phyloP scores from a whole-genome alignment of 805 yeast genomes.

The Hermanozyma aechmeae region DNA sequence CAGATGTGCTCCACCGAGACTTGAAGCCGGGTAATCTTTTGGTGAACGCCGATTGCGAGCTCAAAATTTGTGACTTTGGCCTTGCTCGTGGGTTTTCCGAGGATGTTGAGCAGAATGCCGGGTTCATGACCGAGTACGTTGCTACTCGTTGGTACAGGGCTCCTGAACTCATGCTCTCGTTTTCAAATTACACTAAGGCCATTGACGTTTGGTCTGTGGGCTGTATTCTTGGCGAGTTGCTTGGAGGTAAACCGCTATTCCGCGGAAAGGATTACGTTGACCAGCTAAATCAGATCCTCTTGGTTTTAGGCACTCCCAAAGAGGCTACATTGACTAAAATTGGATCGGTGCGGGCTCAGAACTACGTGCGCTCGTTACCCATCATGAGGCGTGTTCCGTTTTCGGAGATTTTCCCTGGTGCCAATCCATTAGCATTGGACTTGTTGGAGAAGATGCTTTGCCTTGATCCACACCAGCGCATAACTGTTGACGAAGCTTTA shows the following conservation, averaged over 20 bases:
- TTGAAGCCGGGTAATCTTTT: slow-evolving; percentile 88
- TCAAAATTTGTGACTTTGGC: slow-evolving; percentile 95
- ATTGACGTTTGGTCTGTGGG: slow-evolving; percentile 98
- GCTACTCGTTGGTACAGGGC: slow-evolving; percentile 99
- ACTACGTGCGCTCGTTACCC: slow-evolving; percentile 82
- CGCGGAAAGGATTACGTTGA: slow-evolving; percentile 95
- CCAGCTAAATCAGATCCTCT: slow-evolving; percentile 80
- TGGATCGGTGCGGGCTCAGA: slow-evolving; percentile 84
- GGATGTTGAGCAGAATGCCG: slow-evolving; percentile 76
- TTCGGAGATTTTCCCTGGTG: slow-evolving; percentile 62
- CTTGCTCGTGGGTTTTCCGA: slow-evolving; percentile 85
- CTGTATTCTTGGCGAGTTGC: slow-evolving; percentile 87
- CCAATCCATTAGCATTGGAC: slow-evolving; percentile 82
- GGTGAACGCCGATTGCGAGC: slow-evolving; percentile 93
- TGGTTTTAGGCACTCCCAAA: slow-evolving; percentile 87
- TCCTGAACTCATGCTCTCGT: slow-evolving; percentile 92
- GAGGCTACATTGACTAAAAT: slow-evolving; percentile 34
- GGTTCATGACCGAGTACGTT: slow-evolving; percentile 94
- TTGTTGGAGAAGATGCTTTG: slow-evolving; percentile 58
- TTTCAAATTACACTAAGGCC: slow-evolving; percentile 91
- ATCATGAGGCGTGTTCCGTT: slow-evolving; percentile 75
- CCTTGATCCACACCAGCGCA: slow-evolving; percentile 78
- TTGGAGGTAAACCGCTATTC: slow-evolving; percentile 87
- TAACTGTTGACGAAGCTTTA: slow-evolving; percentile 82
- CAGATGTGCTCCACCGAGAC: slow-evolving; percentile 90